Conservation (phyloP, 352 stramenopile genomes). For the Ochromonadaceae sp. region DNA sequence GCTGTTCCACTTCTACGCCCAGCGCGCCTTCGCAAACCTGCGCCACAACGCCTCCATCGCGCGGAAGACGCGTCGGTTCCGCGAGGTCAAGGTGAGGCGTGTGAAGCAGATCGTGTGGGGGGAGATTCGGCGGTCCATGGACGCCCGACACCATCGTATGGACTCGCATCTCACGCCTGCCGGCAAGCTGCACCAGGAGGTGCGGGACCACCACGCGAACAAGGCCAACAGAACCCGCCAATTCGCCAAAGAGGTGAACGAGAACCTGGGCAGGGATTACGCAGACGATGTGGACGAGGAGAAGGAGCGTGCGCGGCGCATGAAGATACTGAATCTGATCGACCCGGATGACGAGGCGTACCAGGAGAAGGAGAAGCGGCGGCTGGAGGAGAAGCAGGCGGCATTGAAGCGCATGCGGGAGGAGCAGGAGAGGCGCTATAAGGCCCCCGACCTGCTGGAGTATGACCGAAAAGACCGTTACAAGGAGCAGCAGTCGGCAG, state of each 20-base stretch:
- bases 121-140: no score
- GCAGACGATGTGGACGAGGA: not conserved
- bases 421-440: not conserved
- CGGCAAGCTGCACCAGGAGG: not conserved
- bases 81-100: not conserved
- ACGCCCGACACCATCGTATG: no score
- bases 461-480: not conserved
- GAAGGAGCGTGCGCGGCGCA: not conserved
- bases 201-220: not conserved
- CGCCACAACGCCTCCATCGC: not conserved
- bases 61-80: not conserved
- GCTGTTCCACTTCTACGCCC: not conserved
- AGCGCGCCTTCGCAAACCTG: not conserved
- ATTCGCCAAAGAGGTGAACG: no score
- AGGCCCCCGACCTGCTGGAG: not conserved
- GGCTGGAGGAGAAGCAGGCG: no score
- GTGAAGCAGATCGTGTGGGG: not conserved
- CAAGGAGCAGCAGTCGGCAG: not conserved
- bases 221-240: not conserved
- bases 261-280: no score
- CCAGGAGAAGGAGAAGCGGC: no score
- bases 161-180: no score
- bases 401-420: not conserved
- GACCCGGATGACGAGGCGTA: not conserved
- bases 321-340: not conserved